Evolutionary conservation across 108 stramenopile species (phyloP), one percentile per base, ranked within the genome.

Genomic region (Fragilaria crotonensis): DNA sequence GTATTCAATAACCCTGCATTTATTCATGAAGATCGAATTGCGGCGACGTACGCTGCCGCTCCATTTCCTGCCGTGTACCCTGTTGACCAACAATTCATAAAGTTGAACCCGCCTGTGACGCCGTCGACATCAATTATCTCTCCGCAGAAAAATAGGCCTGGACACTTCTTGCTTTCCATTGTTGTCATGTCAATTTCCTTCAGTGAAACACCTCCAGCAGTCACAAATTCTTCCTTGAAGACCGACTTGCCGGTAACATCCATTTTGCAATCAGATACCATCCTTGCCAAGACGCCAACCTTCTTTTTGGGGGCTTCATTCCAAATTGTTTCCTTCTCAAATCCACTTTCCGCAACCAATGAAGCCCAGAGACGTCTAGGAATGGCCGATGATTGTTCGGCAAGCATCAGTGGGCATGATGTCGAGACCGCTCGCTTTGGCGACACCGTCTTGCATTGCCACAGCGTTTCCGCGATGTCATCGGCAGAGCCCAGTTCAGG

Each of bases 191-290:
- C 61, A 30, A 89, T 54, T 48, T 86, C 78, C 44, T 80, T 71
- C 28, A 87, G 55, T 17, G 33, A 21, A 3, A 89, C 74, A 23
- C 88, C 88, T 33, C 88, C 88, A n/a, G 84, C 85, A 20, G 85
- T 89, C 0, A 86, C 85, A 63, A 89, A 89, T 62, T 89, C 88
- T 33, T 89, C 88, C 55, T 89, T 89, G 59, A 83, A 80, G 19
- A 76, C 67, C 3, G 79, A 67, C 50, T 81, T 85, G 0, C 71
- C 71, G 25, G 79, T 80, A 1, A 73, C 69, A 18, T 59, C 20
- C 0, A 80, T 46, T 21, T 67, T 44, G 49, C 68, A 80, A 33
- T 75, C 71, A 23, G 30, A 5, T 3, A 56, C 30, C 4, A 30
- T 72, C 31, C 32, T 51, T 1, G 87, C 71, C 26, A 93, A 57